These are phyloP conservation scores for Rhytidhysteron rufulum DNA, from an alignment of 2,329 filamentous ascomycete species.

Conservation along the genomic window DNA sequence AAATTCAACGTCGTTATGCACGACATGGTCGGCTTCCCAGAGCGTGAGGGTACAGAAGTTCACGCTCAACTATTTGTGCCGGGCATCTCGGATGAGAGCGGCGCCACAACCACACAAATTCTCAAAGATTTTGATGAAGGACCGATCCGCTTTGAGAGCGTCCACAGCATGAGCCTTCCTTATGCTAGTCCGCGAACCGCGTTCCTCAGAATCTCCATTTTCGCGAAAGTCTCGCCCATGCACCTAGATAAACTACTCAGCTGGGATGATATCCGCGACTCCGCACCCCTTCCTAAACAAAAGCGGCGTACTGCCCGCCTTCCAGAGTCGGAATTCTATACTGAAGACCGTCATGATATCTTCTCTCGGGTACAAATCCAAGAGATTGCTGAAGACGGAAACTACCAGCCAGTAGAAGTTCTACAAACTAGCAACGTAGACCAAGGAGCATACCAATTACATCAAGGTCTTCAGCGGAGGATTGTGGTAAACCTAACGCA, in stretches of 20 bases:
- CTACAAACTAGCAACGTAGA: conserved; percentile 81
- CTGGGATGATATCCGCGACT: conserved; percentile 97
- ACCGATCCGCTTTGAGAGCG: conserved; percentile 89
- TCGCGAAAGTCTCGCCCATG: conserved; percentile 85
- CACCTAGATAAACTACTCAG: conserved; percentile 95
- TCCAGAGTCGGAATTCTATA: conserved; percentile 87
- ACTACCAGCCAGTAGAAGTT: conserved; percentile 90
- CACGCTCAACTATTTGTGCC: conserved; percentile 97
- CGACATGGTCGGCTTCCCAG: conserved; percentile 88
- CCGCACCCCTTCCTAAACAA: conserved; percentile 53
- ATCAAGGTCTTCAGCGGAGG: conserved; percentile 87
- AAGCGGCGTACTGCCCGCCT: conserved; percentile 65
- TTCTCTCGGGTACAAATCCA: conserved; percentile 84
- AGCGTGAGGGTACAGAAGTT: conserved; percentile 91
- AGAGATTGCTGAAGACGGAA: conserved; percentile 85
- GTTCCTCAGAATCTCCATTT: conserved; percentile 80
- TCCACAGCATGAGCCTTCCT: conserved; percentile 95
- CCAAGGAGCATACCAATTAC: conserved; percentile 86
- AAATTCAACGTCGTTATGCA: conserved; percentile 99
- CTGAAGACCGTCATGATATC: conserved; percentile 89
- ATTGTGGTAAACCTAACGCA: conserved; percentile 87
- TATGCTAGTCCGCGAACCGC: conserved; percentile 71
- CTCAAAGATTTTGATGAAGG: conserved; percentile 92
- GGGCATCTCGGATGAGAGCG: conserved; percentile 76
- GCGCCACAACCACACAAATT: conserved; percentile 92